Percentiles rank a stretch among this genome's conserved stretches.
Conservation (phyloP, 1,284 basidiomycete genomes). For the Kwoniella shivajii region DNA sequence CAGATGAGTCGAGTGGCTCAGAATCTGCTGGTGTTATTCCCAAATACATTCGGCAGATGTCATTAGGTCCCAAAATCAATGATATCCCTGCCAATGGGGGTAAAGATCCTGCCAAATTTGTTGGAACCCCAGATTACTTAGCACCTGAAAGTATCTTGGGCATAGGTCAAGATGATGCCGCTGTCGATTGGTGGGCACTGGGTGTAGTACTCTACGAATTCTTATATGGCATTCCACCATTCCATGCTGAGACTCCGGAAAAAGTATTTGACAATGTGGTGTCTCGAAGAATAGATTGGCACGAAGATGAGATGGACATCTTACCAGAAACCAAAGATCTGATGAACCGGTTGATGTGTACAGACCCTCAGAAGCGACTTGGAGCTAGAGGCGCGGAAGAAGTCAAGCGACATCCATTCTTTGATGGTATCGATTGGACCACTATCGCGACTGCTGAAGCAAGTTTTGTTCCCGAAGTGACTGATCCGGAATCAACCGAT, state of each 20-base stretch:
- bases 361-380: constrained; percentile 76
- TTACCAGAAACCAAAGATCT: constrained; percentile 87
- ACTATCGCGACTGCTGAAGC: constrained; percentile 84
- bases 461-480: constrained; percentile 92
- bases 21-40: constrained; percentile 77
- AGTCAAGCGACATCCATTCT: constrained; percentile 90
- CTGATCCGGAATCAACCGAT: constrained; percentile 96
- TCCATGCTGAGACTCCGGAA: constrained; percentile 95
- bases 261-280: constrained; percentile 99
- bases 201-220: constrained; percentile 99
- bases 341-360: constrained; percentile 83
- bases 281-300: constrained; percentile 92
- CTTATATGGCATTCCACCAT: constrained; percentile 93
- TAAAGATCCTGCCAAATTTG: constrained; percentile 70
- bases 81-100: constrained; percentile 68
- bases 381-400: constrained; percentile 88
- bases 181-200: constrained; percentile 98
- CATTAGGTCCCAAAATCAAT: constrained; percentile 56
- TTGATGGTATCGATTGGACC: constrained; percentile 89
- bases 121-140: constrained; percentile 95
- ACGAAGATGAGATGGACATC: constrained; percentile 85
- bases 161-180: constrained; percentile 89
- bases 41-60: constrained; percentile 67
- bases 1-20: constrained; percentile 85
- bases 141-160: constrained; percentile 96